These are phyloP conservation scores for Spirogloea muscicola DNA, from an alignment of 139 green algal species.

Conservation along the genomic window DNA sequence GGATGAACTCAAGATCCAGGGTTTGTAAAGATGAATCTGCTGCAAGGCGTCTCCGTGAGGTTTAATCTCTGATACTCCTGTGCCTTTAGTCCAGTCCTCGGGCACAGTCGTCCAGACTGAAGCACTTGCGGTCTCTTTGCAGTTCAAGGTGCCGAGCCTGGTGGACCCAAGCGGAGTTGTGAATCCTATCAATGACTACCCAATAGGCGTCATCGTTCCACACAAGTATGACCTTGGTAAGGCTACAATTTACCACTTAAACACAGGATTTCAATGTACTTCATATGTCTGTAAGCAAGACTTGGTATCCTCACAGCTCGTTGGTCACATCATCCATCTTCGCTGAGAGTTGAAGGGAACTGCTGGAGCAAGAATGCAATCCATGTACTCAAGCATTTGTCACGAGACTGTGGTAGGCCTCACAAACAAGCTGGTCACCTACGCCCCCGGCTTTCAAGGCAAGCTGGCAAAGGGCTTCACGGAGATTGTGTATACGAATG, in stretches of 20 bases:
- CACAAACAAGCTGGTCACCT: background rate
- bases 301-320: background rate
- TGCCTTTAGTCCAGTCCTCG: background rate
- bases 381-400: background rate
- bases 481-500: conserved; percentile 23
- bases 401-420: background rate
- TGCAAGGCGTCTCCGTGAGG: background rate
- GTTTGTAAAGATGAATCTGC: no score
- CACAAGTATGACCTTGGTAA: conserved; percentile 6
- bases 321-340: background rate
- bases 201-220: conserved; percentile 4
- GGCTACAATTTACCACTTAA: no score
- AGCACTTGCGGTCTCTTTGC: background rate
- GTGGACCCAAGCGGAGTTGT: background rate
- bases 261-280: no score
- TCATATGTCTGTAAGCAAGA: no score
- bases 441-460: background rate
- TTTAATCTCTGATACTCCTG: background rate
- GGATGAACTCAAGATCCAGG: no score
- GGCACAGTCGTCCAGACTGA: background rate
- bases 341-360: background rate
- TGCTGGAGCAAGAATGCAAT: background rate
- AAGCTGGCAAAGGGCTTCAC: background rate
- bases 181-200: background rate
- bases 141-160: conserved; percentile 5